phyloP scores from a whole-genome alignment of 805 yeast genomes.

The Kuraishia piskuri region DNA sequence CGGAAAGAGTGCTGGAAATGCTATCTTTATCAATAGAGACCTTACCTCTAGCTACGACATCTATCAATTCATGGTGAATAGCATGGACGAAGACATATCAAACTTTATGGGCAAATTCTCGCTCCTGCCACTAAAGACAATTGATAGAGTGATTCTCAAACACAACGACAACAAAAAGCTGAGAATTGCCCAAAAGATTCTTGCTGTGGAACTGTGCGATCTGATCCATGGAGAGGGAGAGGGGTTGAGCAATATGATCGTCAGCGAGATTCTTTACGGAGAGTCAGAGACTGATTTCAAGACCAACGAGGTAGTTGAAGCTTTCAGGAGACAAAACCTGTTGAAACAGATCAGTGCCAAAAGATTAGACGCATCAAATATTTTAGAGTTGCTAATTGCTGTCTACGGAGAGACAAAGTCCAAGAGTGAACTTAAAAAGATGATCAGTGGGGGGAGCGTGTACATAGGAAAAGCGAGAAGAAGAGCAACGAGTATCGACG shows the following conservation, averaged over 20 bases:
- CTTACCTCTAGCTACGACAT: conserved; percentile 74
- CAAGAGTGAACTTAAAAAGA: conserved; percentile 27
- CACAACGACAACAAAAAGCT: conserved; percentile 55
- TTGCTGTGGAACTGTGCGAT: conserved; percentile 83
- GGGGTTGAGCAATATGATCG: conserved; percentile 57
- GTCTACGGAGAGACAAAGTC: conserved; percentile 39
- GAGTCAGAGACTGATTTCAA: conserved; percentile 34
- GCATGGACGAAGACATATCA: conserved; percentile 68
- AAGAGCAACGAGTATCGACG: conserved; percentile 41
- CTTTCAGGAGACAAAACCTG: conserved; percentile 53
- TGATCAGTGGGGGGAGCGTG: conserved; percentile 64
- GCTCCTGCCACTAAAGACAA: conserved; percentile 54
- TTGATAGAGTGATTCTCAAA: conserved; percentile 39
- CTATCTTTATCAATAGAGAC: conserved; percentile 73
- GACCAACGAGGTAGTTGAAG: conserved; percentile 40
- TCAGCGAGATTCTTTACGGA: conserved; percentile 57
- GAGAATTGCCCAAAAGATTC: conserved; percentile 63
- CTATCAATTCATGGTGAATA: conserved; percentile 77
- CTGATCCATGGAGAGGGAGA: conserved; percentile 77
- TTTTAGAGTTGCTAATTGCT: conserved; percentile 44
- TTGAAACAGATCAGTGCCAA: conserved; percentile 26
- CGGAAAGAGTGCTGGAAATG: conserved; percentile 97
- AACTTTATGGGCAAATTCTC: conserved; percentile 72
- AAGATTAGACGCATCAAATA: conserved; percentile 24
- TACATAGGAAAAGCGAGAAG: conserved; percentile 55